A percentile compares a stretch with the other conserved stretches of the same genome.
phyloP scores from a whole-genome alignment of 768 basidiomycete genomes.

The Tephrocybe rancida region DNA sequence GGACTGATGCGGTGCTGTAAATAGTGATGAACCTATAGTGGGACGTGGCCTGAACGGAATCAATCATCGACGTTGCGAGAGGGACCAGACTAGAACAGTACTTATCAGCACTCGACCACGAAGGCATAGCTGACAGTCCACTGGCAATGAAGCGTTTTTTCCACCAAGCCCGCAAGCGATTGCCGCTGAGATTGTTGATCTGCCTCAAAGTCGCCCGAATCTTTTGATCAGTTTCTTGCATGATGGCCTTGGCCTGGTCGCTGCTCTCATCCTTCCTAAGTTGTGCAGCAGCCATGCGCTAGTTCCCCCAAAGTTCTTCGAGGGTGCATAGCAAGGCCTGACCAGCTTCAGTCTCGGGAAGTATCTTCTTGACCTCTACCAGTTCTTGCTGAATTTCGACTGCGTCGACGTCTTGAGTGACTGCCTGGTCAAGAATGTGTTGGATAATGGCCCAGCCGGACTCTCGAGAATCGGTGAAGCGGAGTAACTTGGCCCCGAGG shows the following conservation, averaged over 20 bases:
- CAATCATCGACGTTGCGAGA: no score
- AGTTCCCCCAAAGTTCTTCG: slow-evolving; percentile 12
- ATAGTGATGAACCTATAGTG: no score
- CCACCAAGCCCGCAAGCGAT: slow-evolving; percentile 8
- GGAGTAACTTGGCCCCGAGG: slow-evolving; percentile 5
- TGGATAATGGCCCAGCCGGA: slow-evolving; percentile 11
- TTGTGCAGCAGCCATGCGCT: slow-evolving; percentile 4
- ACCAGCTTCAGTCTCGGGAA: slow-evolving; percentile 25
- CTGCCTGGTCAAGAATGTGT: slow-evolving; percentile 7
- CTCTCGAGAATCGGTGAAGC: slow-evolving; percentile 11
- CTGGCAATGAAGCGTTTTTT: background rate
- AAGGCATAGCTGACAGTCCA: no score
- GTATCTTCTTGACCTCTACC: slow-evolving; percentile 20
- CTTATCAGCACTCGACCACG: no score
- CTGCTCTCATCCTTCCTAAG: slow-evolving; percentile 9
- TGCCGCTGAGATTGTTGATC: slow-evolving; percentile 14
- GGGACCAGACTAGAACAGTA: no score
- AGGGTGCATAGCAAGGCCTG: slow-evolving; percentile 16
- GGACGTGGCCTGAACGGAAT: no score
- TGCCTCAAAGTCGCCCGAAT: slow-evolving; percentile 20
- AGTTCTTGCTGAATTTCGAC: slow-evolving; percentile 26
- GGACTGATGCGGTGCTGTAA: no score
- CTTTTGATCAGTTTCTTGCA: slow-evolving; percentile 15
- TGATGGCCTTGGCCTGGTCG: slow-evolving; percentile 13
- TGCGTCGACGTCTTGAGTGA: slow-evolving; percentile 4